phyloP scores from a whole-genome alignment of 2,329 filamentous ascomycete species.

The Phialophora chinensis region DNA sequence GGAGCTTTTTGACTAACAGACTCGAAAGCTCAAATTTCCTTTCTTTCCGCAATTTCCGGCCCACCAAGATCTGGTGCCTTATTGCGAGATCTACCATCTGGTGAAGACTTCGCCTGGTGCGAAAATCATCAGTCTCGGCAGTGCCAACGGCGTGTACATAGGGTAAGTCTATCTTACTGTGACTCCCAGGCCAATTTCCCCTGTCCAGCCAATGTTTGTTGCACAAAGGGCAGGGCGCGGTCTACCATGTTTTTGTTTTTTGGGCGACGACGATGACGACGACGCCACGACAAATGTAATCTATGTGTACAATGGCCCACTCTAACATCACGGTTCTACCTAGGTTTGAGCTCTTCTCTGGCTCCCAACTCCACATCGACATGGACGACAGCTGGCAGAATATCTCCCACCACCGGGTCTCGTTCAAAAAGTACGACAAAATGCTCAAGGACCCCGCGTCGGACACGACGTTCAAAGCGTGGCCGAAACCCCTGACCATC shows the following conservation, averaged over 20 bases:
- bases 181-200: not conserved
- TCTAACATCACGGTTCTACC: not conserved
- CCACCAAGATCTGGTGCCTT: slow-evolving; percentile 38
- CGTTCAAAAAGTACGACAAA: slow-evolving; percentile 38
- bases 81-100: slow-evolving; percentile 39
- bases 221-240: not conserved
- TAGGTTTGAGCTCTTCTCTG: slow-evolving; percentile 39
- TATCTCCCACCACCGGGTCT: slow-evolving; percentile 39
- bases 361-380: slow-evolving; percentile 40
- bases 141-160: slow-evolving; percentile 38
- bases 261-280: not conserved
- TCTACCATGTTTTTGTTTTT: not conserved
- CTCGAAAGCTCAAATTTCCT: slow-evolving; percentile 37
- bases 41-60: slow-evolving; percentile 35
- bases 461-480: slow-evolving; percentile 34
- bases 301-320: not conserved
- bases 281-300: not conserved
- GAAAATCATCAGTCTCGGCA: slow-evolving; percentile 39
- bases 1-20: not conserved
- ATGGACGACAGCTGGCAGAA: slow-evolving; percentile 40
- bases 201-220: slow-evolving; percentile 5
- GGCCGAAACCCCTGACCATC: slow-evolving; percentile 40
- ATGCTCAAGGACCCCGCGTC: slow-evolving; percentile 37
- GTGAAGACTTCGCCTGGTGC: slow-evolving; percentile 39
- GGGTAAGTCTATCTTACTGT: slow-evolving; percentile 33